Percentiles rank a stretch among this genome's conserved stretches.
Conservation (phyloP, 164 flowering plant species). For the Vitis rotundifolia region DNA sequence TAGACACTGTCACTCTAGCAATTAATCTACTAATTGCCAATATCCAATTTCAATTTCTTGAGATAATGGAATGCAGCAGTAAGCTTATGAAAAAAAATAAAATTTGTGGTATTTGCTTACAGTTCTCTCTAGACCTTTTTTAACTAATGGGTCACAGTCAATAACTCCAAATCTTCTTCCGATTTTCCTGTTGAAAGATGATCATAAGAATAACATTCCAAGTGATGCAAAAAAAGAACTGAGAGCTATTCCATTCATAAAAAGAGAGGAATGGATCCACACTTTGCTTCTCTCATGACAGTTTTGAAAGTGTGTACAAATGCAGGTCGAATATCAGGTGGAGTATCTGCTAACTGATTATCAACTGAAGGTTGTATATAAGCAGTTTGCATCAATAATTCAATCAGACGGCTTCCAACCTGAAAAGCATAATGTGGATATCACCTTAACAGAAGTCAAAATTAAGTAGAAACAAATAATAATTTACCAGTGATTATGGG, state of each 20-base stretch:
- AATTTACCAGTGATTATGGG: neutral
- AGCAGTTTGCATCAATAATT: conserved; percentile 75
- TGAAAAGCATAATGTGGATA: conserved; percentile 27
- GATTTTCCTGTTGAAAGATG: conserved; percentile 40
- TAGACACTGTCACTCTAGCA: neutral
- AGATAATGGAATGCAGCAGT: neutral
- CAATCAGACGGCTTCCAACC: conserved; percentile 92
- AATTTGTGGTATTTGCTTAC: conserved; percentile 31
- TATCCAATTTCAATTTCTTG: neutral
- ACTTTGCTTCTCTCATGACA: conserved; percentile 44
- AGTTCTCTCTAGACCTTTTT: conserved; percentile 63
- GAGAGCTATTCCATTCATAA: neutral
- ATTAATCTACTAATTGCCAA: neutral
- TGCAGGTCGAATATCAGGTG: conserved; percentile 94
- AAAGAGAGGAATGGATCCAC: conserved; percentile 14
- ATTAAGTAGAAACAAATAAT: neutral
- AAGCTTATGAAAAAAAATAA: neutral
- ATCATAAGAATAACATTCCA: neutral
- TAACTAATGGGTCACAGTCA: conserved; percentile 61
- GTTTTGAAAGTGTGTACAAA: conserved; percentile 64
- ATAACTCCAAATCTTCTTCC: conserved; percentile 64
- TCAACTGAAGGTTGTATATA: conserved; percentile 80
- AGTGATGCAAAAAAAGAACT: neutral
- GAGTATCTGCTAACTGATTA: conserved; percentile 53
- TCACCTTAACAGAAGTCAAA: conserved; percentile 3